Base-by-base conservation (phyloP, 1,284 basidiomycete genomes). In the Mycosarcoma maydis region DNA sequence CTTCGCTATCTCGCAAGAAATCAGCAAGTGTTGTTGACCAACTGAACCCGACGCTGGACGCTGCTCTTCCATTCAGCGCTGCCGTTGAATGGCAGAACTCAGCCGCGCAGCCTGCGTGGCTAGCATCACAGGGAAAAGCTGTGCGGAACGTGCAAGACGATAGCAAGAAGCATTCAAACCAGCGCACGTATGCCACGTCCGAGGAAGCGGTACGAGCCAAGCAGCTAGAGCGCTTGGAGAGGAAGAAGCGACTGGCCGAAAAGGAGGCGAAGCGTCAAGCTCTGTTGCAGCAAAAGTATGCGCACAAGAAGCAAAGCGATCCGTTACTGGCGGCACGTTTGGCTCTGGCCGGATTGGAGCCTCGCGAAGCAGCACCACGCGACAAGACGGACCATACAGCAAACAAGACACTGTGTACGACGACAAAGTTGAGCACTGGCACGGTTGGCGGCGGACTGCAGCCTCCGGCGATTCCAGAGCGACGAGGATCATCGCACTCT, bases 171-270 rank as follows among this genome's bases (percentile, higher is more conserved):
- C 40, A 23, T 13, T 36, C 50, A 8, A 53, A 54, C 49, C 43
- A 40, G 23, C 61, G 56, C 19, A 56, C 55, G 10, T 72, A 55
- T 32, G 64, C 69, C 3, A 74, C 72, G 3, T 65, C 61, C 6
- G 72, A 75, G 45, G 72, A 75, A 36, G 72, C 72, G 19, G 65
- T 55, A 8, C 41, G 45, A n/a, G 72, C 72, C 26, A 68, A 54
- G 45, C 60, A 54, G 19, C 45, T 49, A 10, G 70, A 75, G 50
- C 30, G 58, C 17, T 4, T 61, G 17, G 57, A 69, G 26, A 48
- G 65, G 13, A 65, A 75, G 32, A 43, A 53, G 44, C 44, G 69
- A 39, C 47, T 39, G 1, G 48, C 48, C 1, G 60, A 58, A 9
- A 64, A 53, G 49, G 72, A 75, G 41, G 43, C 44, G 7, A 44